Evolutionary conservation across 2,329 filamentous ascomycete genomes (phyloP), one percentile per base, ranked within the genome.

Genomic region (Xylaria sp.): DNA sequence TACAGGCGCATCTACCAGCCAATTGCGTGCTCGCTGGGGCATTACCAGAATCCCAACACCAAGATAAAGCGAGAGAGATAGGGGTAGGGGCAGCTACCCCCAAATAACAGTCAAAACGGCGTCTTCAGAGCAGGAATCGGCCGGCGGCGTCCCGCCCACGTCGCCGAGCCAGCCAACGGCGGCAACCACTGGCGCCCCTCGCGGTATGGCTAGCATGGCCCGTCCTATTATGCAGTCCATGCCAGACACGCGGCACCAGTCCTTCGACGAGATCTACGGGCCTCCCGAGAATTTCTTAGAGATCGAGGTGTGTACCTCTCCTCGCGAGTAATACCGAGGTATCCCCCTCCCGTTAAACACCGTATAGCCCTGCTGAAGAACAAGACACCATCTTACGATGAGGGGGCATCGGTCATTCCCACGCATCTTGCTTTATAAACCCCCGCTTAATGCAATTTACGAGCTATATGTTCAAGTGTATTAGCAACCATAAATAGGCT

Each of bases 211-310:
- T 61, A 72, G 72, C 67, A 66, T 75, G 65, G 82, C 83, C 71
- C 78, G 82, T 64, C 82, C 83, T 70, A 85, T 84, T 73, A 83
- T 89, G 82, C 85, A 88, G 78, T 84, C 86, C 66, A 86, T 89
- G 81, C 87, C 87, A 50, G 87, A 89, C 75, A 87, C 91, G 70
- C 91, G 94, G 73, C 88, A 92, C 80, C 95, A 99, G 83, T 95
- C 91, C 75, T 98, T 97, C 76, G 95, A 99, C 80, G 95, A 99
- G 84, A 97, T 98, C 77, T 99, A 99, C 79, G 95, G 94, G 14
- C 92, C 94, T 50, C 95, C 95, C 5, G 95, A 99, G 84, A 99
- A 99, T 83, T 97, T 98, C 76, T 87, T 99, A 57, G 95, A 99
- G 83, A 97, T 99, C 68, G 95, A 99, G 84, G 94, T 95, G 78